Base-by-base conservation (phyloP, 352 stramenopile species). In the Pythium apleroticum region DNA sequence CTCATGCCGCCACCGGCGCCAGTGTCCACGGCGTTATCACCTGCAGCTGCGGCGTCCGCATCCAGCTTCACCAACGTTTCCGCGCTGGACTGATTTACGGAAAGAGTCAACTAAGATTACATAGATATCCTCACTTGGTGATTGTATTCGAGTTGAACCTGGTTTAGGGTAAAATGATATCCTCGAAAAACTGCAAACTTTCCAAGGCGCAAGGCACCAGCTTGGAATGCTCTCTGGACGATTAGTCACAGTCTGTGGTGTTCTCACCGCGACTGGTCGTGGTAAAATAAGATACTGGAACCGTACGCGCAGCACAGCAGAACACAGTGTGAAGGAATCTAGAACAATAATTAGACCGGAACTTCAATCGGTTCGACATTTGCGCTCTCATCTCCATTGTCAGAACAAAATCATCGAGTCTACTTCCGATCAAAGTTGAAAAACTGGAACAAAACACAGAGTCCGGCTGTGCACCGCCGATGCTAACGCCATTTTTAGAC, bases 21-120 rank as follows among this genome's bases (percentile, higher is more conserved):
- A 24, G 41, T 63, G 9, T 53, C 24, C 46, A 45, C 20, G 10
- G 28, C 28, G 20, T 11, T 25, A 15, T 17, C 28, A 25, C 52
- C 5, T 45, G 14, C 14, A 19, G 41, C 24, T 46, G 33, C 43
- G 6, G 59, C 10, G 30, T 28, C 53, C 46, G 10, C 60, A 48
- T 5, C 14, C 52, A 14, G 27, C 65, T 72, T 73, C 66, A 84
- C 76, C 10, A 71, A 81, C 45, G 63, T 85, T 22, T 45, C 49
- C 6, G 74, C 68, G n/a, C 63, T 83, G 41, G 73, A 83, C 63
- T 86, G 71, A 78, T 62, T 8, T 33, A 6, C 33, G 35, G 12
- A 39, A 45, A 57, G 39, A 41, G 6, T 57, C 24, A 20, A 24
- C 30, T 53, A 1, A 20, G 4, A 24, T 53, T 9, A 20, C 12